Evolutionary conservation across 106 monocot genomes (phyloP), one percentile per base, ranked within the genome.

Genomic region (Dendrobium chrysotoxum): DNA sequence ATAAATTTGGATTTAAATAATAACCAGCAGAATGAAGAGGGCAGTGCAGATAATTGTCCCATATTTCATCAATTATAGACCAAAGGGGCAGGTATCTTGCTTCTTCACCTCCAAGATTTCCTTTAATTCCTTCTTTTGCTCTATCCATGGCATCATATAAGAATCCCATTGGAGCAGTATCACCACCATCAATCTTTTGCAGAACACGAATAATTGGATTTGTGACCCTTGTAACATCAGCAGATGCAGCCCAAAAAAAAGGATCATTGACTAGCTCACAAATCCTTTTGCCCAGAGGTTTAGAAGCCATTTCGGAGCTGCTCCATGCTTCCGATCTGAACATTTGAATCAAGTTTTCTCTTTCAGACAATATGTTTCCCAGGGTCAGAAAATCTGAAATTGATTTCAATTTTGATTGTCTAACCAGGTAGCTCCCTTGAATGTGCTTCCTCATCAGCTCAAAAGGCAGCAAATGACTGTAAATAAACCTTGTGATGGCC

Each of bases 121-220:
- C 28, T 82, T 78, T 89, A 72, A 95, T 92, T 38, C 23, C 75
- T 79, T 90, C 92, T 72, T 95, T 95, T 46, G 95, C 90, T 7
- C 65, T 47, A 84, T 95, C 95, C 90, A 95, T 88, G 5, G 90
- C 83, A 83, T 95, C 90, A 88, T 95, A 95, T 78, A 95, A 81
- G 80, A 86, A 77, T 30, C 92, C 92, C 81, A 95, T 82, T 38
- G 90, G 84, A 46, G 86, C 73, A 73, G 82, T 80, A 79, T 88
- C 83, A 57, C 73, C 30, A 53, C 83, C 82, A 81, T 83, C 74
- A 30, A 92, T 81, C 35, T 79, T 54, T 75, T 81, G 79, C 80
- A 89, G 39, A 76, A 95, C 75, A 66, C 81, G 26, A 82, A 95
- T 35, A 12, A 95, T 67, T 11, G 95, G 92, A 40, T 80, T 47